phyloP scores from a whole-genome alignment of 352 stramenopile species.

The Blastocystis sp. region DNA sequence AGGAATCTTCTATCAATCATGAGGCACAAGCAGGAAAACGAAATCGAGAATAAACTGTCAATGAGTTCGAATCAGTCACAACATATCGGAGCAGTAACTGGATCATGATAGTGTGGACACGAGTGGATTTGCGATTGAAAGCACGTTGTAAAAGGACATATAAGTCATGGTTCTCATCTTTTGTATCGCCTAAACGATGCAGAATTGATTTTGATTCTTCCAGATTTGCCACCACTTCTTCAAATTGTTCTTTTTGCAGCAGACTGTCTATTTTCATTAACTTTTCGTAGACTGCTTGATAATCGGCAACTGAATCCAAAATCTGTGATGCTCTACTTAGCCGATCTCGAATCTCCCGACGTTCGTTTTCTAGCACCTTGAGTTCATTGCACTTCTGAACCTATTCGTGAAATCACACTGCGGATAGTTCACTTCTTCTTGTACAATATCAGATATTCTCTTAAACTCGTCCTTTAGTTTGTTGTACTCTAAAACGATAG shows the following conservation, averaged over 20 bases:
- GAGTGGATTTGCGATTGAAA: not conserved
- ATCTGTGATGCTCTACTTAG: not conserved
- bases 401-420: not conserved
- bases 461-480: slow-evolving; percentile 33
- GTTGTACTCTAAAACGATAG: not conserved
- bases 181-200: not conserved
- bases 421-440: not conserved
- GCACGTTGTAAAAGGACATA: not conserved
- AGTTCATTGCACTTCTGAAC: not conserved
- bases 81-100: not conserved
- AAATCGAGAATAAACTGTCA: not conserved
- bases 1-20: not conserved
- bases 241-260: not conserved
- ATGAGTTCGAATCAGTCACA: not conserved
- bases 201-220: not conserved
- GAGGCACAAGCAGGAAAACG: not conserved
- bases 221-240: not conserved
- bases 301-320: not conserved
- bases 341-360: not conserved
- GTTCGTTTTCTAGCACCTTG: not conserved
- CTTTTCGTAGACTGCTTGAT: slow-evolving; percentile 7
- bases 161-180: not conserved
- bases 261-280: not conserved
- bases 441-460: not conserved
- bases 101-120: not conserved